Base-by-base conservation (phyloP, 495 filamentous ascomycete genomes). In the Tetracladium setigerum region DNA sequence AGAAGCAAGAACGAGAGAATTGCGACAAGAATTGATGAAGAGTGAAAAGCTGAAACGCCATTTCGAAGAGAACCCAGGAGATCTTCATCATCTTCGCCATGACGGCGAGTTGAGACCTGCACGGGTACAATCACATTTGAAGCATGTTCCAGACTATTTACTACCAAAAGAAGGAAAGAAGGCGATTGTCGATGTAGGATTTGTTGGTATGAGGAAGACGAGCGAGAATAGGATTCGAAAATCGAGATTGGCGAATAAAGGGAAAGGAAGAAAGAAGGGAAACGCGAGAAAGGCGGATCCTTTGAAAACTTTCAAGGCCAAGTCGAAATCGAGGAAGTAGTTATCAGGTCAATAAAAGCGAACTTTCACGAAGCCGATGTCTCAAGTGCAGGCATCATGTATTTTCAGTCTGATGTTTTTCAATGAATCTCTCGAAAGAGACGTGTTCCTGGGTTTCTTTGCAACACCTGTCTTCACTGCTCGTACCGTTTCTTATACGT, bases 1-100 rank as follows among this genome's bases (percentile, higher is more conserved):
- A 35, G 92, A 97, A 69, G 94, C 92, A 4, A 78, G 92, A 33
- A 83, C 84, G 2, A 78, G 82, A 33, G 92, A 99, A 62, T 74
- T 99, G 44, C 75, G 85, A 15, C 81, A 89, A 61, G 94, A 97
- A 60, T 71, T 99, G 24, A 69, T 96, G 49, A 89, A 90, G 63
- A 89, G 82, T 55, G 90, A 96, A 62, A 95, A 94, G 60, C 66
- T 98, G 46, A 90, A 90, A 66, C 75, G 92, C 47, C 88, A 95
- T 67, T 97, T 96, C 59, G 92, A 97, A 60, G 92, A 99, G 65
- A 96, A 97, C 62, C 92, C 92, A 0, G 79, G 81, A 7, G 90
- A 96, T 59, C 67, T 96, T 35, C 74, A 82, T 16, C 86, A 92
- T 60, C 71, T 99, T 42, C 74, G 92, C 22, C 92, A 99, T 60